Conservation (phyloP, 2,329 filamentous ascomycete genomes). For the Colletotrichum sp. region DNA sequence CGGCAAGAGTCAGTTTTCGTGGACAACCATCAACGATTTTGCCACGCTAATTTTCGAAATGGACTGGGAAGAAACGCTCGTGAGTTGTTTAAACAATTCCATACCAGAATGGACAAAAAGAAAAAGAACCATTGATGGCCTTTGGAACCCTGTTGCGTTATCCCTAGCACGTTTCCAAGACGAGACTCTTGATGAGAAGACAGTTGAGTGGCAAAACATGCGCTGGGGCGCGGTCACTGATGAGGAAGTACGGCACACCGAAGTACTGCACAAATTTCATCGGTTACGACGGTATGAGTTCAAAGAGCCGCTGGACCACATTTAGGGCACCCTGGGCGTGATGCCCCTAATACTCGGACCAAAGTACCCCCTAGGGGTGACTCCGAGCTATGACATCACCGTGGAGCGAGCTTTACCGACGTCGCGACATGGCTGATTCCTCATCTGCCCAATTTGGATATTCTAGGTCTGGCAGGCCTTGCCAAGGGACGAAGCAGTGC, state of each 20-base stretch:
- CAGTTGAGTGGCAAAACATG: neutral
- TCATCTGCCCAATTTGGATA: constrained; percentile 2
- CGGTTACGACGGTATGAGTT: neutral
- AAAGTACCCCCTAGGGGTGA: neutral
- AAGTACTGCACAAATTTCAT: constrained; percentile 5
- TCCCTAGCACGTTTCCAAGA: neutral
- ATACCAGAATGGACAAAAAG: neutral
- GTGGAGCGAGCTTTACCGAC: neutral
- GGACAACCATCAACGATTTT: neutral
- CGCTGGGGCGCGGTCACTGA: constrained; percentile 6
- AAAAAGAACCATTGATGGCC: neutral
- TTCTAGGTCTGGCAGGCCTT: neutral
- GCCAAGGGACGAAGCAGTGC: neutral
- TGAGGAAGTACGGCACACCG: neutral
- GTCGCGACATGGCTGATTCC: neutral
- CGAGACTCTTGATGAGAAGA: neutral
- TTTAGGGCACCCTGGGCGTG: constrained; percentile 1
- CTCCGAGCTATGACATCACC: neutral
- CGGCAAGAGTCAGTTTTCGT: neutral
- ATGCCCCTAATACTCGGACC: neutral
- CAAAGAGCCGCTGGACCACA: neutral
- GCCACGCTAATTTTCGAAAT: neutral
- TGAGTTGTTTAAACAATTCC: neutral
- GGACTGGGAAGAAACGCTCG: neutral
- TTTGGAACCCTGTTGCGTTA: neutral